Percentiles rank a stretch among this genome's conserved stretches.
Conservation (phyloP, 164 flowering plant genomes). For the Echeveria elegans region DNA sequence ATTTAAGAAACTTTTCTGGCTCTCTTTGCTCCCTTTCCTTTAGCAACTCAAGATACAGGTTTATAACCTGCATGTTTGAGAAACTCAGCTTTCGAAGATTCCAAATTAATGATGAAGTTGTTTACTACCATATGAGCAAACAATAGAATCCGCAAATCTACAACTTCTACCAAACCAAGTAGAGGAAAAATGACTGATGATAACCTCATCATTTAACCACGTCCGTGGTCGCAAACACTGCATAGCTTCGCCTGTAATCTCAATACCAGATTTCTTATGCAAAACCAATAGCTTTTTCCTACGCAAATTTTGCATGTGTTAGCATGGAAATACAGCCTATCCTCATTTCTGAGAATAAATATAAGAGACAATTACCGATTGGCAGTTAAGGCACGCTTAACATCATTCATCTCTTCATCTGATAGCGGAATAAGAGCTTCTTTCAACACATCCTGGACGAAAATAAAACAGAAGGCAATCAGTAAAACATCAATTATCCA, state of each 20-base stretch:
- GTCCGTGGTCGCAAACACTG: constrained; percentile 70
- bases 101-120: neutral
- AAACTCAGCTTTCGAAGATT: constrained; percentile 2
- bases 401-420: constrained; percentile 49
- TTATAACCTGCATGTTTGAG: constrained; percentile 61
- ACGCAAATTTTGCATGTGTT: constrained; percentile 8
- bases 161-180: neutral
- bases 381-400: constrained; percentile 42
- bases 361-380: constrained; percentile 31
- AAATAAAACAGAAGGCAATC: neutral
- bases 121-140: neutral
- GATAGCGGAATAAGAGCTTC: constrained; percentile 68
- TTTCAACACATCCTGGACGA: constrained; percentile 27
- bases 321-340: neutral
- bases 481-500: neutral
- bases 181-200: neutral
- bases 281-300: constrained; percentile 57
- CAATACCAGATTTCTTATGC: constrained; percentile 69
- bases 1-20: constrained; percentile 68
- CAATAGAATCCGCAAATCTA: neutral
- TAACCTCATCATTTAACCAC: constrained; percentile 98
- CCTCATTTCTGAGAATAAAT: neutral
- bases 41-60: constrained; percentile 77
- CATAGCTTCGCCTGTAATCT: constrained; percentile 61
- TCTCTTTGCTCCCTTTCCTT: constrained; percentile 91